Base-by-base conservation (phyloP, 192 early-diverging fungal genomes). In the Backusella parvicylindrica region DNA sequence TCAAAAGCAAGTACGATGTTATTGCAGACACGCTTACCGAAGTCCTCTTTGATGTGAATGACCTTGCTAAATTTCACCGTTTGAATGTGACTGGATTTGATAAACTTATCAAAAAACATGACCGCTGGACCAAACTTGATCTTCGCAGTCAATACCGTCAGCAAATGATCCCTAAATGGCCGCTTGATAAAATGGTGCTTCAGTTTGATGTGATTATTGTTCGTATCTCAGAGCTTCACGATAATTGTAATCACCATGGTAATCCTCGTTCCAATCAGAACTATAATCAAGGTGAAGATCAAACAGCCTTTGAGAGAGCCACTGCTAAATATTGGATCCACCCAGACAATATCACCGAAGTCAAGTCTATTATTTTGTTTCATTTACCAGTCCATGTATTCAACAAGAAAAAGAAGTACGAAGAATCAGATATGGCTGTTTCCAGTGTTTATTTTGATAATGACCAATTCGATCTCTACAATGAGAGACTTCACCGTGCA, bases 41-140 rank as follows among this genome's bases (percentile, higher is more conserved):
- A 30, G 90, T 95, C 64, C 87, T 91, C 6, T 83, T 87, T 64
- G 94, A 92, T 43, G 84, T 94, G 40, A 94, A 94, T 72, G 91
- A 94, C 78, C 81, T 95, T 41, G 86, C 92, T 60, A 91, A 89
- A 78, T 95, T 89, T 76, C 87, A 90, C 23, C 85, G 91, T 16
- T 83, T 93, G 72, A 95, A 95, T 84, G 91, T 90, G 71, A 91
- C 93, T 15, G 94, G 90, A 33, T 93, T 95, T 72, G 87, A 91
- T 40, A 93, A 98, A 88, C 94, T 98, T 71, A 87, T 99, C 78
- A 99, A 99, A 82, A 98, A 98, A 85, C 98, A 99, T 79, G 97
- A 99, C 83, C 87, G 94, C 77, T 91, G 93, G 80, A 94, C 95
- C 16, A 77, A 77, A 16, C 91, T 88, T 73, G 80, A 88, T 35